phyloP scores from a whole-genome alignment of 108 stramenopile genomes.

The Nannochloropsis granulata region DNA sequence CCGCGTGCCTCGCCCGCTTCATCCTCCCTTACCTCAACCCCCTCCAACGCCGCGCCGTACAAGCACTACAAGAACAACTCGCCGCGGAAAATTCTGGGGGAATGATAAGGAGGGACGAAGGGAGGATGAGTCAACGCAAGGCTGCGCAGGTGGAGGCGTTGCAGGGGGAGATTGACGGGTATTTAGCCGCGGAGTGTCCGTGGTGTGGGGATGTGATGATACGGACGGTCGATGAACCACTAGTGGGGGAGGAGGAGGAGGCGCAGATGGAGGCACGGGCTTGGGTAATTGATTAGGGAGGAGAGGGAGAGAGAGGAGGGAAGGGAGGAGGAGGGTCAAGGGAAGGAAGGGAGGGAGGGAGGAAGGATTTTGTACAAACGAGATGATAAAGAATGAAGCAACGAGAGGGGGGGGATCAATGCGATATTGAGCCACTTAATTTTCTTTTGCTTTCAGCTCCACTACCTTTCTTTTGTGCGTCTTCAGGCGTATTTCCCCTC shows the following conservation, averaged over 20 bases:
- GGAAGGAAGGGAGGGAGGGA: too few relatives aligned
- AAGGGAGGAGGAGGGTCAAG: too few relatives aligned
- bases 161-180: slow-evolving; percentile 34
- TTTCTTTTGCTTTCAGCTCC: too few relatives aligned
- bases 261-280: slow-evolving; percentile 23
- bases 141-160: neutral
- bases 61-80: neutral
- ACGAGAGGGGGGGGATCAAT: too few relatives aligned
- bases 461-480: too few relatives aligned
- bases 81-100: slow-evolving; percentile 3
- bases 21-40: slow-evolving; percentile 17
- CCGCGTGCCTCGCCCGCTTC: slow-evolving; percentile 22
- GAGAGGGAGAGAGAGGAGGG: too few relatives aligned
- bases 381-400: too few relatives aligned
- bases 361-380: too few relatives aligned
- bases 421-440: too few relatives aligned
- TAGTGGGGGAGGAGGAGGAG: slow-evolving; percentile 25
- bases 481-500: too few relatives aligned
- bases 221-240: slow-evolving; percentile 29
- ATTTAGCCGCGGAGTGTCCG: slow-evolving; percentile 36
- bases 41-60: slow-evolving; percentile 3
- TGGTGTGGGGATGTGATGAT: slow-evolving; percentile 39
- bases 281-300: neutral
- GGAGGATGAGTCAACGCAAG: slow-evolving; percentile 17
- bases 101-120: neutral